phyloP scores from a whole-genome alignment of 306 rosid species.

The Heteromeles arbutifolia region DNA sequence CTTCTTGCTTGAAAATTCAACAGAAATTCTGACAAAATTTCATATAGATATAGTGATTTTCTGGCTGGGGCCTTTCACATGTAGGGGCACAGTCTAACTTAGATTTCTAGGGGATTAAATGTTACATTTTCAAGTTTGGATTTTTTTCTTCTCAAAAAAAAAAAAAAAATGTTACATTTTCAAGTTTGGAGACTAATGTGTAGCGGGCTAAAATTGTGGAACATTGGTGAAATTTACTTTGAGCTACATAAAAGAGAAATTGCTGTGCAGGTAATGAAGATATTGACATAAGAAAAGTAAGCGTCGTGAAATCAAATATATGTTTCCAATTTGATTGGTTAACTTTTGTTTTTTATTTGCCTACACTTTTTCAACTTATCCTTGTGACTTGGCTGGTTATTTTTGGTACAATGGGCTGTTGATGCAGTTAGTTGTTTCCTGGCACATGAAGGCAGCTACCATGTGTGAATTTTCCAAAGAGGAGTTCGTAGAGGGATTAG shows the following conservation, averaged over 20 bases:
- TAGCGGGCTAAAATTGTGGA: not conserved
- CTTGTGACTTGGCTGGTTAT: constrained; percentile 3
- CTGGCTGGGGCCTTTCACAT: not conserved
- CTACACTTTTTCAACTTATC: not conserved
- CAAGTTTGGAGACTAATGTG: not conserved
- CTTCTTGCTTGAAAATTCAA: not conserved
- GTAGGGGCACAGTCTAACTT: not conserved
- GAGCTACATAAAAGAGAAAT: not conserved
- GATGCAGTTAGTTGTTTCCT: constrained; percentile 91
- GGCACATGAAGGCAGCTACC: constrained; percentile 99
- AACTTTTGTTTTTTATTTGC: not conserved
- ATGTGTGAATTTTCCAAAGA: constrained; percentile 98
- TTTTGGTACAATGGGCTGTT: constrained; percentile 17
- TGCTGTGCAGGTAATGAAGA: not conserved
- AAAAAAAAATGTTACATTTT: not conserved
- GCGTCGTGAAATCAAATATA: not conserved
- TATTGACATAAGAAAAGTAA: not conserved
- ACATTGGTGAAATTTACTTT: not conserved
- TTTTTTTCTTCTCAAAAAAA: no score
- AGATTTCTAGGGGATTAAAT: not conserved
- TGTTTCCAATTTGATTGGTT: not conserved
- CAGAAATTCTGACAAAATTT: not conserved
- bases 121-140: not conserved
- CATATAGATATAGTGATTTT: not conserved
- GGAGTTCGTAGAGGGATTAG: constrained; percentile 85